Evolutionary conservation across 768 basidiomycete species (phyloP), one percentile per base, ranked within the genome.

Genomic region (Russula compacta): DNA sequence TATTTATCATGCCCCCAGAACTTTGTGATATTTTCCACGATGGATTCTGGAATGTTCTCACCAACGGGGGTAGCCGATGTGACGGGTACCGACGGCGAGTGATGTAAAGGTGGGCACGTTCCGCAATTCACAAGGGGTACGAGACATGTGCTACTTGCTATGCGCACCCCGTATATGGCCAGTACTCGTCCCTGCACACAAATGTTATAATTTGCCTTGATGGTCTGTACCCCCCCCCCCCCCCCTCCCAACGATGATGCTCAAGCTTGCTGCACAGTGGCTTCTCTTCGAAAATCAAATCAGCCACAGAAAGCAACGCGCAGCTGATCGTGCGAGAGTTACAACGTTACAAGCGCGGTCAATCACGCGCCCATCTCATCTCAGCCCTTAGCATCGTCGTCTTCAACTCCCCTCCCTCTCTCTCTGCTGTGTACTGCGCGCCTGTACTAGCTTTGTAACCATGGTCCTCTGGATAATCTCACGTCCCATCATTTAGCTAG

Each of bases 51-150:
- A 62, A 48, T 29, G 35, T 58, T 62, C 56, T 53, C 61, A 62
- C 32, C 21, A 24, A 19, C 43, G 60, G 61, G 57, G 15, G 38
- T 58, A 53, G 32, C 56, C 52, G 60, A 39, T 57, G 61, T 62
- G 61, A 62, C 44, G 39, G 32, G 10, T 10, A 42, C 29, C n/a
- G 33, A 60, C n/a, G 38, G 17, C 36, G 44, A 58, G 56, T 62
- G 61, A 58, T 53, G 53, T 53, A 38, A 40, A 46, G 43, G 44
- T 57, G 35, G 32, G 56, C 36, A 43, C 44, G 50, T 61, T 35
- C 60, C 21, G 8, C 29, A 24, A 53, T 52, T 61, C 60, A 57
- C 55, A 46, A 39, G 36, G 44, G 35, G 32, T 53, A 51, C 36
- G 38, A 58, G 43, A 15, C 50, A 53, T 29, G 56, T 53, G 49